phyloP scores from a whole-genome alignment of 1,139 yeast species.

The Blastobotrys petasosporus region DNA sequence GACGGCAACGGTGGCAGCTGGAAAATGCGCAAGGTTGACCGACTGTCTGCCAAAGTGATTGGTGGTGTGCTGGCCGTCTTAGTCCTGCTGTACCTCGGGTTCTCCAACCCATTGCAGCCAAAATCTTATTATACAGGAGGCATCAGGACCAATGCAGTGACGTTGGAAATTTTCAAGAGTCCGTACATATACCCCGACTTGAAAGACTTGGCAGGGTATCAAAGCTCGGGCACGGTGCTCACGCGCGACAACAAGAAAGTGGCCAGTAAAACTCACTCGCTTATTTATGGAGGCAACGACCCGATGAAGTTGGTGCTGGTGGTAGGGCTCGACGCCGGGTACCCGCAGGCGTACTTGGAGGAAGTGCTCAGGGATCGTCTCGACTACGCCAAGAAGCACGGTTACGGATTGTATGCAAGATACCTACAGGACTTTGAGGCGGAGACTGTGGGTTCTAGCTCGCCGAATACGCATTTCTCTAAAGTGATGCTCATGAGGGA shows the following conservation, averaged over 20 bases:
- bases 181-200: conserved; percentile 29
- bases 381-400: conserved; percentile 68
- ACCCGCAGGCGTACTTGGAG: conserved; percentile 33
- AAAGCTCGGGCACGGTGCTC: conserved; percentile 26
- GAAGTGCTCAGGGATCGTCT: conserved; percentile 73
- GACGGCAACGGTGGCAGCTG: no score
- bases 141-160: conserved; percentile 23
- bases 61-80: neutral
- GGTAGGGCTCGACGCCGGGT: conserved; percentile 26
- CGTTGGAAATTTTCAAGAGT: conserved; percentile 17
- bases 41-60: neutral
- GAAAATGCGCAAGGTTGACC: no score
- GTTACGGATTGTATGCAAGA: conserved; percentile 72
- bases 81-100: neutral
- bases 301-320: conserved; percentile 25
- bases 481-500: conserved; percentile 60
- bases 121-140: conserved; percentile 9
- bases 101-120: neutral
- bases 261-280: conserved; percentile 23
- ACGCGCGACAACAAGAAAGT: conserved; percentile 24
- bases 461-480: conserved; percentile 43
- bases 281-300: conserved; percentile 17
- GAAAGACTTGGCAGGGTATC: conserved; percentile 24
- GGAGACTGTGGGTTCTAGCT: conserved; percentile 20
- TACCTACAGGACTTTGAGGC: conserved; percentile 71